Base-by-base conservation (phyloP, 805 yeast genomes). In the Spathaspora girioi region DNA sequence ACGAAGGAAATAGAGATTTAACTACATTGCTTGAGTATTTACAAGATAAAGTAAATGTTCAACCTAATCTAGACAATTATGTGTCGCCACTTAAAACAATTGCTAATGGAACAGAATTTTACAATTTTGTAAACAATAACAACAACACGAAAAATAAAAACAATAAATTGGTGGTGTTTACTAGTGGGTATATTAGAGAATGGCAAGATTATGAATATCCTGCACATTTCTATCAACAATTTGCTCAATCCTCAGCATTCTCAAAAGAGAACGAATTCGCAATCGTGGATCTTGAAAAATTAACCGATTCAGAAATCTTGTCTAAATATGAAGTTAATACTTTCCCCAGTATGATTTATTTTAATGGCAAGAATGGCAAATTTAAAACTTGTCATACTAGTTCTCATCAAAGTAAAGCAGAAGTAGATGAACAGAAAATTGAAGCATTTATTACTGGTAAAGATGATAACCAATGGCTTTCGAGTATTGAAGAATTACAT, bases 201-300 rank as follows among this genome's bases (percentile, higher is more conserved):
- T 74, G 77, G 76, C 53, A 55, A 29, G 61, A 63, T n/a, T 63
- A 60, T 50, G 54, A 62, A 35, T 62, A 59, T 45, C 76, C 76
- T 2, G 49, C 56, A 5, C 78, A 74, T 51, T 70, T 67, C 50
- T 68, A 60, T 53, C 75, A 70, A 50, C 49, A 49, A 46, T 49
- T 69, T n/a, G 65, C 71, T 42, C 38, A 35, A 35, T 35, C 40
- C 8, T 14, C 32, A 9, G 3, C 27, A 41, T 55, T 10, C 18
- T 52, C 35, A 10, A 11, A 45, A 23, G 17, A 49, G 10, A 42
- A 64, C 3, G 46, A 52, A 11, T 67, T 70, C 54, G 64, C 61
- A 1, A 42, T 70, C 3, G 63, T 65, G 1, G 68, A 66, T 48
- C 52, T 63, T 11, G 67, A 62, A 23, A 53, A 58, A 8, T 56